These are phyloP conservation scores for Atalantia buxifolia DNA, from an alignment of 345 rosid species.

Conservation along the genomic window DNA sequence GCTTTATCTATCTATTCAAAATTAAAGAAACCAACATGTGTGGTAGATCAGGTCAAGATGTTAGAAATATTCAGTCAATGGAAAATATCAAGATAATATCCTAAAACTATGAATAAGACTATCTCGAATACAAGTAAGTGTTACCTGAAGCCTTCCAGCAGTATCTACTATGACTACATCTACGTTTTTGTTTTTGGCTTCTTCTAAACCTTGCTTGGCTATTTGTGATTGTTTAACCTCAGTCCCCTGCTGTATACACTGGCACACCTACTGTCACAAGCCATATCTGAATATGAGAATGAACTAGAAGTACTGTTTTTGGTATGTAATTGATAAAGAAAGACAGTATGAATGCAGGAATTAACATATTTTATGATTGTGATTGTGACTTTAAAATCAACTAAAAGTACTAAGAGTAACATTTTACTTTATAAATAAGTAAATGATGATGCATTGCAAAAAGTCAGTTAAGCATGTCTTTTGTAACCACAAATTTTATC, in stretches of 20 bases:
- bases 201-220: conserved; percentile 81
- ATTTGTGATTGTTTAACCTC: conserved; percentile 83
- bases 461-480: background rate
- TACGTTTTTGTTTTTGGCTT: conserved; percentile 75
- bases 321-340: background rate
- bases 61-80: background rate
- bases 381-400: background rate
- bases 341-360: background rate
- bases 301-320: background rate
- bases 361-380: background rate
- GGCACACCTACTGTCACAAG: conserved; percentile 79
- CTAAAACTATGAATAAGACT: background rate
- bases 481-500: background rate
- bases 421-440: background rate
- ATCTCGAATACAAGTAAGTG: conserved; percentile 1
- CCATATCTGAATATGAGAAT: conserved; percentile 28
- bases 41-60: background rate
- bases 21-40: background rate
- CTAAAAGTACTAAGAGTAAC: background rate
- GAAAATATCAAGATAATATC: background rate
- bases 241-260: conserved; percentile 83
- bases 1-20: too few relatives aligned
- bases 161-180: conserved; percentile 95
- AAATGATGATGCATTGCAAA: background rate
- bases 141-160: conserved; percentile 98